A percentile compares a stretch with the other conserved stretches of the same genome.
Conservation (phyloP, 1,284 basidiomycete genomes). For the Irpex lacteus region DNA sequence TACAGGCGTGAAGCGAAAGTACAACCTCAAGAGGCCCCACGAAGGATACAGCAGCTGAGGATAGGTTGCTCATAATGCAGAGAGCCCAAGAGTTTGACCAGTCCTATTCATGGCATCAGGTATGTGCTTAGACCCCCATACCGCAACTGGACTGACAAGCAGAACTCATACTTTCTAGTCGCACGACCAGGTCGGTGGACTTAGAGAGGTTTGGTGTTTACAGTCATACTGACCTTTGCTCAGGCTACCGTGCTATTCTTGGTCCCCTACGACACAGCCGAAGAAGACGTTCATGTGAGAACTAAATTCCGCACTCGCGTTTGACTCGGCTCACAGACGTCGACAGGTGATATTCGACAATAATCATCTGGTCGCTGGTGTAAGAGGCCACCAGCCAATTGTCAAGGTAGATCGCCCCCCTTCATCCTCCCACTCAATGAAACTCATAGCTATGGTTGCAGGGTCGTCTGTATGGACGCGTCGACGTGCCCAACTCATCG, state of each 20-base stretch:
- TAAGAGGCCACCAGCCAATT: constrained; percentile 62
- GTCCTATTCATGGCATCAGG: constrained; percentile 46
- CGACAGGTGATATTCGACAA: constrained; percentile 66
- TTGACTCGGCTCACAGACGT: neutral
- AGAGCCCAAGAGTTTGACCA: constrained; percentile 31
- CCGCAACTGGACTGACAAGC: constrained; percentile 1
- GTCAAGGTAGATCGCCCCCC: constrained; percentile 53
- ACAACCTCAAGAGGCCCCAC: too few species aligned
- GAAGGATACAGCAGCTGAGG: neutral
- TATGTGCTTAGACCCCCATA: constrained; percentile 21
- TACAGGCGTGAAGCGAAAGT: too few species aligned
- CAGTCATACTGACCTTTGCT: neutral
- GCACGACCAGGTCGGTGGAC: constrained; percentile 38
- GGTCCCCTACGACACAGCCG: constrained; percentile 65
- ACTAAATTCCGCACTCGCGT: constrained; percentile 1
- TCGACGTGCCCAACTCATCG: constrained; percentile 59
- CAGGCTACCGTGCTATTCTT: constrained; percentile 77
- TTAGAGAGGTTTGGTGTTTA: neutral
- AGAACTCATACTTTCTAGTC: constrained; percentile 26
- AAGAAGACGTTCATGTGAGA: constrained; percentile 68
- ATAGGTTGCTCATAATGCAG: constrained; percentile 24
- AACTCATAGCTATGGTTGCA: constrained; percentile 24
- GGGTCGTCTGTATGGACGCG: constrained; percentile 68
- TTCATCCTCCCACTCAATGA: neutral
- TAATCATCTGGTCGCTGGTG: constrained; percentile 66